Base-by-base conservation (phyloP, 1,284 basidiomycete species). In the Ceratobasidium sp. region DNA sequence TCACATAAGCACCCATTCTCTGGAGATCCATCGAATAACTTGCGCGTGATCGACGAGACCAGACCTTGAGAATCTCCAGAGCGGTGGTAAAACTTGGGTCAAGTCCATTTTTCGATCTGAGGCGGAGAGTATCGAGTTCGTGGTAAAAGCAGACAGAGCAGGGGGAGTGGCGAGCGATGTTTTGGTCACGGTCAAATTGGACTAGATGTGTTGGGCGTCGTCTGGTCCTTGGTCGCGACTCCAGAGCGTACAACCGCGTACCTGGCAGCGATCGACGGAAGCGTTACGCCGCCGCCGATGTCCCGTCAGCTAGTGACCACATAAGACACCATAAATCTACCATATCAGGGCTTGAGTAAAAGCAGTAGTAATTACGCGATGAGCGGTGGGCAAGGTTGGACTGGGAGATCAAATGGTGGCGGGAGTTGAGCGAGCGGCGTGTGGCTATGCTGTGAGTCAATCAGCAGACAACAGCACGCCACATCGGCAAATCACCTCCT, bases 161-260 rank as follows among this genome's bases (percentile, higher is more conserved):
- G 91, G 88, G 78, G 88, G 87, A 40, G 88, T 85, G 83, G 90
- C 89, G 85, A 96, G 89, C 83, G 91, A 87, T 83, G 88, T 88
- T 80, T 91, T 87, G 84, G 96, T 90, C 80, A 86, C 84, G 84
- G 87, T 87, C 81, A 99, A 91, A 85, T 99, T 97, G 54, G 89
- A 82, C 84, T 94, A 92, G 82, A 96, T 85, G 95, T 93, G 86
- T 86, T 91, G 84, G 98, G 91, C 33, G 89, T 87, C 83, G 91
- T 90, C 54, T 94, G 90, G 3, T 93, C 94, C 87, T 96, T 94
- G 83, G 92, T 89, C 26, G 98, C 96, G 75, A 97, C 97, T 74
- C 93, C 91, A 87, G 95, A 99, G 81, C 95, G 90, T 40, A 98
- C 97, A 79, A 94, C 93, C 80, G 98, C 97, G 87, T 99, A 99